Conservation (phyloP, 1,139 yeast species). For the Scheffersomyces insectosa region DNA sequence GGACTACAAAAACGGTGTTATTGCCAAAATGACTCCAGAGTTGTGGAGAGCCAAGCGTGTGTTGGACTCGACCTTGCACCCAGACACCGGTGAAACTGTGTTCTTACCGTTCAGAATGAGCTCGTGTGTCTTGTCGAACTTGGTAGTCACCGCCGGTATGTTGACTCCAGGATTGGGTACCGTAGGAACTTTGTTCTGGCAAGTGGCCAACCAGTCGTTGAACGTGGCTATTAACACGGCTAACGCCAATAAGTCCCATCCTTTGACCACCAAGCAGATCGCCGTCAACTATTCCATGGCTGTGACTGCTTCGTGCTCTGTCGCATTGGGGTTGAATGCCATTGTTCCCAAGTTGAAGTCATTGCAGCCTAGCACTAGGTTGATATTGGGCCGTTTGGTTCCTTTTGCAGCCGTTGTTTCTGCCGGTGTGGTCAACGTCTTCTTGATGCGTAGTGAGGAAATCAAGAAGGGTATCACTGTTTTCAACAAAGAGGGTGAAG, state of each 20-base stretch:
- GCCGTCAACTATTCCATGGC: conserved; percentile 81
- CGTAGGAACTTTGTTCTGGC: conserved; percentile 94
- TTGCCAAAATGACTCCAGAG: conserved; percentile 67
- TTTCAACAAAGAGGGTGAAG: conserved; percentile 63
- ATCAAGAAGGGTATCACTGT: conserved; percentile 81
- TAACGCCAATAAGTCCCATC: conserved; percentile 93
- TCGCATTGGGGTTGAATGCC: conserved; percentile 88
- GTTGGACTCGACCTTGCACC: conserved; percentile 87
- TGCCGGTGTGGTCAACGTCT: conserved; percentile 93
- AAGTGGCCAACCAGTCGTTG: conserved; percentile 91
- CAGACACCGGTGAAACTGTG: conserved; percentile 94
- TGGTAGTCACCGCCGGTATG: conserved; percentile 97
- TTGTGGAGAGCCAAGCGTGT: conserved; percentile 88
- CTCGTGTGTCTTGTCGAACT: conserved; percentile 85
- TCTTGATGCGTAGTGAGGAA: conserved; percentile 94
- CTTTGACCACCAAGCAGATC: conserved; percentile 75
- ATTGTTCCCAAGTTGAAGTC: conserved; percentile 78
- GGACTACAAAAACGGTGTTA: conserved; percentile 70
- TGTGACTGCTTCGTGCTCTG: conserved; percentile 91
- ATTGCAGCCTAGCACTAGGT: conserved; percentile 64
- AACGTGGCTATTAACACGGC: conserved; percentile 97
- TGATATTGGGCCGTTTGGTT: conserved; percentile 78
- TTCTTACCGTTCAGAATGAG: conserved; percentile 95
- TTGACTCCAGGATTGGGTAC: conserved; percentile 90
- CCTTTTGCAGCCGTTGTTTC: conserved; percentile 98